phyloP scores from a whole-genome alignment of 1,284 basidiomycete species.

The Trichosporon ovoides region DNA sequence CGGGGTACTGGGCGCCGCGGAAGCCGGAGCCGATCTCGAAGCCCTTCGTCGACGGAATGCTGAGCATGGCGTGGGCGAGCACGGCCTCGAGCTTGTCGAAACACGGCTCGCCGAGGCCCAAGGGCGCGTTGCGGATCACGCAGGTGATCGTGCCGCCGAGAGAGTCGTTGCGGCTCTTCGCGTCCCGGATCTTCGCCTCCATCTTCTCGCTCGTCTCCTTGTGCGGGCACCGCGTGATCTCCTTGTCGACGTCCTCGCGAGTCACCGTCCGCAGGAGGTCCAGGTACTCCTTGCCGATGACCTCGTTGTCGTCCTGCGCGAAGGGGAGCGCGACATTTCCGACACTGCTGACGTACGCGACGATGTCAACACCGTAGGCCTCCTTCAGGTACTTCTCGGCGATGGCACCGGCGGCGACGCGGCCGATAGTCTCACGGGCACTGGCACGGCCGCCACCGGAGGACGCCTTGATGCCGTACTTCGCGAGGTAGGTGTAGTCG shows the following conservation, averaged over 20 bases:
- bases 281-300: conserved; percentile 76
- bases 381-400: conserved; percentile 91
- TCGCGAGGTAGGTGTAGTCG: conserved; percentile 96
- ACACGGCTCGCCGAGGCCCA: conserved; percentile 94
- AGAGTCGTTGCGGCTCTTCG: conserved; percentile 85
- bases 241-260: conserved; percentile 81
- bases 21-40: conserved; percentile 99
- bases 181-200: conserved; percentile 87
- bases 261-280: conserved; percentile 73
- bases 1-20: conserved; percentile 89
- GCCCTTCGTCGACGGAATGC: conserved; percentile 95
- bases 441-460: conserved; percentile 91
- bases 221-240: conserved; percentile 87
- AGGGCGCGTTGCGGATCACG: conserved; percentile 82
- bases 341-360: conserved; percentile 94
- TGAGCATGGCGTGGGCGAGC: conserved; percentile 96
- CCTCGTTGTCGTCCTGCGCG: conserved; percentile 66
- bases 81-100: conserved; percentile 99
- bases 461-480: conserved; percentile 96
- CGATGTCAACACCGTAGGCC: conserved; percentile 86
- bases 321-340: conserved; percentile 77
- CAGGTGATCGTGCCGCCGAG: conserved; percentile 97
- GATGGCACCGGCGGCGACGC: conserved; percentile 96
- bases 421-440: conserved; percentile 96
- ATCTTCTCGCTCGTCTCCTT: conserved; percentile 79